These are phyloP conservation scores for Ceratocystis diversiconidia DNA, from an alignment of 2,329 filamentous ascomycete species.

Conservation along the genomic window DNA sequence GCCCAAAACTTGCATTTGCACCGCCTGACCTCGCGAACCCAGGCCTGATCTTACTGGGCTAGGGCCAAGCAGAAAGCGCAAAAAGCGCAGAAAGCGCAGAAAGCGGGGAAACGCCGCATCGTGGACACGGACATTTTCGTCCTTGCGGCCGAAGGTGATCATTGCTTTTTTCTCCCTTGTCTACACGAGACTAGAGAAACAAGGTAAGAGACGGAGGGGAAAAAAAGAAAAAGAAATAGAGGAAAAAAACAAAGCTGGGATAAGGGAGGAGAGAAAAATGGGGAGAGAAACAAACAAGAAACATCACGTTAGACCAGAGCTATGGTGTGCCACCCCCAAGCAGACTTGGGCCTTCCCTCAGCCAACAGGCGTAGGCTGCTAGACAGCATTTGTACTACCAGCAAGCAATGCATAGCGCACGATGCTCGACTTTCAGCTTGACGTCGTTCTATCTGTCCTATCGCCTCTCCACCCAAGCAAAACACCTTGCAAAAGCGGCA, in stretches of 20 bases:
- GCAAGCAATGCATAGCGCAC: too few relatives aligned
- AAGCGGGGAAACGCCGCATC: slow-evolving; percentile 1
- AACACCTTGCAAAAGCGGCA: too few relatives aligned
- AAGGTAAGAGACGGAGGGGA: not conserved
- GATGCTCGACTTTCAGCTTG: too few relatives aligned
- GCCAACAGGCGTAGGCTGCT: not conserved
- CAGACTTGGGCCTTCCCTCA: too few relatives aligned
- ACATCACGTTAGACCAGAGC: not conserved
- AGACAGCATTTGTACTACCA: too few relatives aligned
- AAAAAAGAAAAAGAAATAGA: too few relatives aligned
- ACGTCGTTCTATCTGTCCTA: too few relatives aligned
- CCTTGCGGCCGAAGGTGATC: not conserved
- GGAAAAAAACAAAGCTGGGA: not conserved
- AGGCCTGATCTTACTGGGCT: not conserved
- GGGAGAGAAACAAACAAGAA: not conserved
- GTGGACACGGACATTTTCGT: slow-evolving; percentile 2
- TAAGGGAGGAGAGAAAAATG: not conserved
- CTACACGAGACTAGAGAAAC: not conserved
- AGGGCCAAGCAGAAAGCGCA: not conserved
- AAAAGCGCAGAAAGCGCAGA: slow-evolving; percentile 4
- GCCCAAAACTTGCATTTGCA: too few relatives aligned
- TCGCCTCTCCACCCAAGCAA: too few relatives aligned
- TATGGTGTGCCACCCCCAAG: too few relatives aligned
- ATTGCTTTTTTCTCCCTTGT: not conserved
- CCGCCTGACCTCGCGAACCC: not conserved